Conservation (phyloP, 1,139 yeast species). For the Yamadazyma songkhlaensis region DNA sequence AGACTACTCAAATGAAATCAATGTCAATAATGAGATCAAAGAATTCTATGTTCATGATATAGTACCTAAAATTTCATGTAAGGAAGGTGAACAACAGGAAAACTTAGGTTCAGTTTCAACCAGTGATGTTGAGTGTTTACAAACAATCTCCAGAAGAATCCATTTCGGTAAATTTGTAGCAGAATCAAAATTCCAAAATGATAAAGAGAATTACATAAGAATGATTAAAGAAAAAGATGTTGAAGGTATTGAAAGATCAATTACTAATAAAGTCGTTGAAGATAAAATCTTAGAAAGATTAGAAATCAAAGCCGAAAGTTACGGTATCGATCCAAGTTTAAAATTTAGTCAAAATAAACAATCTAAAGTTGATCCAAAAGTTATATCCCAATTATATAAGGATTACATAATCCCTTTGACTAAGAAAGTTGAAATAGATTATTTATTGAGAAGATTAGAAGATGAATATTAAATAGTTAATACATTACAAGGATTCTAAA, state of each 20-base stretch:
- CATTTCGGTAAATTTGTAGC: constrained; percentile 98
- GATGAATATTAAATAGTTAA: constrained; percentile 31
- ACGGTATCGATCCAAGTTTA: constrained; percentile 85
- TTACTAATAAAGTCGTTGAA: constrained; percentile 87
- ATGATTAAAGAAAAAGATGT: constrained; percentile 66
- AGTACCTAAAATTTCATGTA: constrained; percentile 70
- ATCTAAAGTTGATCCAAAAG: constrained; percentile 77
- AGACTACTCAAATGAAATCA: constrained; percentile 67
- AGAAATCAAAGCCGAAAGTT: constrained; percentile 73
- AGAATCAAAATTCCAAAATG: constrained; percentile 80
- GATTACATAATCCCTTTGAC: constrained; percentile 91
- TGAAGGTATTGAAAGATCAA: constrained; percentile 72
- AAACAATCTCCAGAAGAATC: constrained; percentile 87
- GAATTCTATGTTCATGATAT: constrained; percentile 65
- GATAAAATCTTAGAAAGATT: constrained; percentile 76
- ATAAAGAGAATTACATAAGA: constrained; percentile 59
- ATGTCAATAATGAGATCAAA: constrained; percentile 69
- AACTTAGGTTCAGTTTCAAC: constrained; percentile 85
- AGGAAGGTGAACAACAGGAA: constrained; percentile 73
- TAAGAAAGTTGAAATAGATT: constrained; percentile 91
- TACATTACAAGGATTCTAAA: constrained; percentile 22
- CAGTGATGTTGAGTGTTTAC: constrained; percentile 82
- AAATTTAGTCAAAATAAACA: constrained; percentile 65
- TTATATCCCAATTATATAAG: constrained; percentile 77
- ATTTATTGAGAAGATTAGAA: constrained; percentile 77